A percentile compares a stretch with the other conserved stretches of the same genome.
Conservation (phyloP, 2,329 filamentous ascomycete species). For the Aspergillus texensis region DNA sequence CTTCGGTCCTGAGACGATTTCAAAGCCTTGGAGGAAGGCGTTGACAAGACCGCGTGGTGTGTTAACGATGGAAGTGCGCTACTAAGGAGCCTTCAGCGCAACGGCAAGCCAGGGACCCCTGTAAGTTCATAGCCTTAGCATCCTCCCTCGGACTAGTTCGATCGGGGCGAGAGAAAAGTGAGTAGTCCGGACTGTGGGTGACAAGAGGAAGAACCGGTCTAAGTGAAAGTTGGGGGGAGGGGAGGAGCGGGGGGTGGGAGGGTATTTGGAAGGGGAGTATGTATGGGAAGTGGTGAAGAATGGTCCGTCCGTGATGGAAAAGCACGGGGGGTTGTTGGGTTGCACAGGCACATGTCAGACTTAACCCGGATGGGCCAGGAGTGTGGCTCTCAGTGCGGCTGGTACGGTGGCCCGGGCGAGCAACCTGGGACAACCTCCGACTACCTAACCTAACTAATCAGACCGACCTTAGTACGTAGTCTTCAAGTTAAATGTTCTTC, state of each 20-base stretch:
- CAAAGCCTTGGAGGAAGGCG: conserved; percentile 22
- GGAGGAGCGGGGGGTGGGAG: conserved; percentile 5
- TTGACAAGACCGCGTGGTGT: conserved; percentile 23
- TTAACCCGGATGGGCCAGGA: conserved; percentile 18
- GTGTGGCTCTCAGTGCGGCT: conserved; percentile 14
- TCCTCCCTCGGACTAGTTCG: conserved; percentile 28
- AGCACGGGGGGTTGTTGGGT: conserved; percentile 30
- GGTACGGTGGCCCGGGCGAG: conserved; percentile 24
- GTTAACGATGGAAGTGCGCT: conserved; percentile 35
- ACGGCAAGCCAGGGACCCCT: conserved; percentile 41
- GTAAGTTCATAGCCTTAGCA: conserved; percentile 45
- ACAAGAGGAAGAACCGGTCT: conserved; percentile 7
- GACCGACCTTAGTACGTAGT: neutral
- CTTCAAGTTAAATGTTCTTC: neutral
- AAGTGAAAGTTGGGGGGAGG: neutral
- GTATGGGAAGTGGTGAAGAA: conserved; percentile 14
- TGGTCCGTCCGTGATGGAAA: conserved; percentile 19
- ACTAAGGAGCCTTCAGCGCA: conserved; percentile 44
- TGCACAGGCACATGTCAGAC: conserved; percentile 29
- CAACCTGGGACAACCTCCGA: conserved; percentile 13
- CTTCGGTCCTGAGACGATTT: conserved; percentile 22
- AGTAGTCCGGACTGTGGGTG: conserved; percentile 14
- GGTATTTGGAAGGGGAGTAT: conserved; percentile 5
- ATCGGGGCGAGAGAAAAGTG: conserved; percentile 15
- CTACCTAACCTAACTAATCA: neutral